These are phyloP conservation scores for Hymenotorrendiella dingleyae DNA, from an alignment of 2,329 filamentous ascomycete genomes.

Conservation along the genomic window DNA sequence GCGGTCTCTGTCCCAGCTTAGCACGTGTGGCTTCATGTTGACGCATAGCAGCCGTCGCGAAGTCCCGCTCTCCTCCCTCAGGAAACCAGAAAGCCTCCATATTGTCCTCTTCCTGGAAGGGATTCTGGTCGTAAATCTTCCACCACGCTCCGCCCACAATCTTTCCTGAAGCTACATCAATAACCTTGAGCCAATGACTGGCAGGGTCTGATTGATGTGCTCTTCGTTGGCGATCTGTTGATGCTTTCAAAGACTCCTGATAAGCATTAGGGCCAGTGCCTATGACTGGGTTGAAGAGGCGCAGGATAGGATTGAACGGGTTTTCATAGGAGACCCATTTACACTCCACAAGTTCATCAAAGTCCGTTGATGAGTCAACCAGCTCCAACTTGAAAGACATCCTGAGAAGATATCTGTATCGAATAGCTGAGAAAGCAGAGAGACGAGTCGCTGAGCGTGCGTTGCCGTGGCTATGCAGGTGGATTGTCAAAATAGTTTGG, in stretches of 20 bases:
- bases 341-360: background rate
- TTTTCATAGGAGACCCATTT: background rate
- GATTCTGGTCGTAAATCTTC: background rate
- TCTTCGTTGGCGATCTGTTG: background rate
- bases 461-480: too few species aligned
- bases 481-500: too few species aligned
- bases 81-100: background rate
- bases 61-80: background rate
- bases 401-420: too few species aligned
- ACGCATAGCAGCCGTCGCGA: background rate
- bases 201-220: background rate
- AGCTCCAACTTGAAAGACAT: background rate
- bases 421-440: too few species aligned
- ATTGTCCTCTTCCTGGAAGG: background rate
- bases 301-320: background rate
- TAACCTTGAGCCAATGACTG: background rate
- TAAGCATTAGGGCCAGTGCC: background rate
- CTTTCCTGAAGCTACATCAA: background rate
- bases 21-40: background rate
- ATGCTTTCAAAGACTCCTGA: background rate
- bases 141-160: background rate
- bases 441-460: too few species aligned
- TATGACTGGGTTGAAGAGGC: background rate
- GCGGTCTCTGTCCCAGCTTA: background rate
- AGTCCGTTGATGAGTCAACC: background rate